phyloP scores from a whole-genome alignment of 2,329 filamentous ascomycete genomes.

The Neospermospora avenae region DNA sequence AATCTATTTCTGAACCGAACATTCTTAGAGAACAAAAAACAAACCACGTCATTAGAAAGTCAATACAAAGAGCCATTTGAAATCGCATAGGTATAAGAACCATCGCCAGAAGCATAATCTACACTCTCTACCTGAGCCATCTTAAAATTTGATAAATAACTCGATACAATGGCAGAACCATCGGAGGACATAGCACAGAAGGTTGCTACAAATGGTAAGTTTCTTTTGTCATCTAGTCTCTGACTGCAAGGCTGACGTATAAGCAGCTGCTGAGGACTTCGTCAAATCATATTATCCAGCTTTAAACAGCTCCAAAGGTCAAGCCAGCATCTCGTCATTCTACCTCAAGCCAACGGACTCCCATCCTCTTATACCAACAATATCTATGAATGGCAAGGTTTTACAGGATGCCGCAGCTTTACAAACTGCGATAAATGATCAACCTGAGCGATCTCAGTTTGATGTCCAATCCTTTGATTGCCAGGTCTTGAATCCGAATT shows the following conservation, averaged over 20 bases:
- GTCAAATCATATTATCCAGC: slow-evolving; percentile 71
- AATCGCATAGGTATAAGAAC: neutral
- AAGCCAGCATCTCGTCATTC: slow-evolving; percentile 56
- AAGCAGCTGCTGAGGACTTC: slow-evolving; percentile 66
- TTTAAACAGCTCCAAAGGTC: slow-evolving; percentile 56
- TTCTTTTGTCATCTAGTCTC: neutral
- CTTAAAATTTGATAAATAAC: neutral
- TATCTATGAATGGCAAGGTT: slow-evolving; percentile 75
- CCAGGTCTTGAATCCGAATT: slow-evolving; percentile 72
- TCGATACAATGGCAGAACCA: slow-evolving; percentile 38
- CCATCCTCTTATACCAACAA: slow-evolving; percentile 58
- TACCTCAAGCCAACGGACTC: slow-evolving; percentile 61
- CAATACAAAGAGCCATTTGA: neutral
- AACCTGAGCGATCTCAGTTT: slow-evolving; percentile 60
- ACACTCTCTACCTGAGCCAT: neutral
- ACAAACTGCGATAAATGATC: slow-evolving; percentile 63
- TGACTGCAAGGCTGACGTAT: slow-evolving; percentile 5
- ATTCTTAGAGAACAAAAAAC: too few species aligned
- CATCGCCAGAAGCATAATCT: neutral
- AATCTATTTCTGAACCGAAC: too few species aligned
- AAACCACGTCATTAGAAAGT: neutral
- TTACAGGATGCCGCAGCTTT: slow-evolving; percentile 62
- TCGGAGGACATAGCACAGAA: slow-evolving; percentile 44
- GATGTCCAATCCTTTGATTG: slow-evolving; percentile 74
- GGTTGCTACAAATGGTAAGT: slow-evolving; percentile 37